Evolutionary conservation across 768 basidiomycete genomes (phyloP), one percentile per base, ranked within the genome.

Genomic region (Thelephora aurantiotincta): DNA sequence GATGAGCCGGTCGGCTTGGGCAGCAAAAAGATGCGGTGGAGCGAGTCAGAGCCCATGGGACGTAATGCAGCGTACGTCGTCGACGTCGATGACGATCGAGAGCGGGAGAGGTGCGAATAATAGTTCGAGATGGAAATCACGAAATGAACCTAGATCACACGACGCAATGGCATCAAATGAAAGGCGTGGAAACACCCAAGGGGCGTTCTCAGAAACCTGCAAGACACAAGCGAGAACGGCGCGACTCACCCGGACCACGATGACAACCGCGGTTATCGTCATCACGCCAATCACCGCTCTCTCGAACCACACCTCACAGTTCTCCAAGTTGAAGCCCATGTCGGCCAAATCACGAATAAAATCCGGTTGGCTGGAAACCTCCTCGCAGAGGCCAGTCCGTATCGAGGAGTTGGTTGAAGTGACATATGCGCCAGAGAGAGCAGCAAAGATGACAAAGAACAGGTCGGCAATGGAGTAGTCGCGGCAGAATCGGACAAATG

Each of bases 381-480:
- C 79, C 54, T 87, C 84, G 64, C 86, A 89, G 2, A 84, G 62
- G 14, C 68, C 70, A 1, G 78, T 68, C 30, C 81, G 74, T 26
- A 76, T 66, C 13, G 72, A 65, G 36, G 67, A 58, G 46, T 69
- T 62, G 44, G 68, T 71, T 60, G 80, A 80, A 2, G 78, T 71
- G 6, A 69, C 71, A 57, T 80, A 82, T 6, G 74, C 73, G 45
- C 72, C 71, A 33, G 78, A 47, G 13, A 71, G 57, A 11, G 80
- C 73, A 36, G 74, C 71, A 47, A 83, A 65, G 5, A 77, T 69
- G 60, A 76, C 75, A 63, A 84, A 82, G 3, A 73, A 71, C 57
- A 88, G 78, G 63, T 88, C 84, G 45, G 80, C 85, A 52, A 85
- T 77, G 48, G 83, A 77, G 53, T 80, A 87, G 66, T 85, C 84